Percentiles rank a stretch among this genome's conserved stretches.
These are phyloP conservation scores for Coemansia brasiliensis DNA, from an alignment of 192 early-diverging fungal genomes.

Conservation along the genomic window DNA sequence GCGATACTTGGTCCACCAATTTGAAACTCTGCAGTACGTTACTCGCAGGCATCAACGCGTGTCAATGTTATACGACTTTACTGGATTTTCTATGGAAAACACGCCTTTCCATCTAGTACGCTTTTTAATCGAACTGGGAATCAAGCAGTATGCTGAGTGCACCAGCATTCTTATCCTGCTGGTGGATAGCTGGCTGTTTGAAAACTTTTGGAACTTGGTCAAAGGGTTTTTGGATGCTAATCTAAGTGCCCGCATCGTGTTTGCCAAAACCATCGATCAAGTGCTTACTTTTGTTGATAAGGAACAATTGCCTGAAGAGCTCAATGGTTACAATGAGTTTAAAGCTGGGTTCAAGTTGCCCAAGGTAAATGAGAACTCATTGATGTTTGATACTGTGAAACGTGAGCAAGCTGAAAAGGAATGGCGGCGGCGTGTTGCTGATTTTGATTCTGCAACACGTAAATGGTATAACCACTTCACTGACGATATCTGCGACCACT, in stretches of 20 bases:
- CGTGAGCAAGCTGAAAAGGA: constrained; percentile 25
- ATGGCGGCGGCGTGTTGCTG: constrained; percentile 27
- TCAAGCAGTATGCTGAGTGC: constrained; percentile 33
- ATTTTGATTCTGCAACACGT: constrained; percentile 30
- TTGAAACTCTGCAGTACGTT: constrained; percentile 29
- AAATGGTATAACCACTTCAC: constrained; percentile 18
- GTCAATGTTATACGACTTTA: constrained; percentile 44
- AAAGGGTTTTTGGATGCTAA: constrained; percentile 44
- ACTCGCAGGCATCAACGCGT: constrained; percentile 19
- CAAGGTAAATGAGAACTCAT: constrained; percentile 27
- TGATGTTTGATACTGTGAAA: constrained; percentile 30
- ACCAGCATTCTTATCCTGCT: constrained; percentile 43
- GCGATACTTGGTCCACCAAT: constrained; percentile 30
- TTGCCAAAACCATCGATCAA: constrained; percentile 36
- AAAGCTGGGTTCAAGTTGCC: constrained; percentile 16
- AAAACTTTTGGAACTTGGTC: constrained; percentile 43
- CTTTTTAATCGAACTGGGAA: constrained; percentile 35
- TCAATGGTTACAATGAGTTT: constrained; percentile 32
- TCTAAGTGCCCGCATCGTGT: constrained; percentile 44
- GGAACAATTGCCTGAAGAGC: constrained; percentile 31
- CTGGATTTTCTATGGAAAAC: constrained; percentile 42
- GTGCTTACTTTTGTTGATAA: constrained; percentile 38
- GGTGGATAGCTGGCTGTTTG: constrained; percentile 55
- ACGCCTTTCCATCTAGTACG: constrained; percentile 42
- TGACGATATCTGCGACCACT: background rate